A percentile compares a stretch with the other conserved stretches of the same genome.
phyloP scores from a whole-genome alignment of 345 rosid genomes.

The Streptanthus diversifolius region DNA sequence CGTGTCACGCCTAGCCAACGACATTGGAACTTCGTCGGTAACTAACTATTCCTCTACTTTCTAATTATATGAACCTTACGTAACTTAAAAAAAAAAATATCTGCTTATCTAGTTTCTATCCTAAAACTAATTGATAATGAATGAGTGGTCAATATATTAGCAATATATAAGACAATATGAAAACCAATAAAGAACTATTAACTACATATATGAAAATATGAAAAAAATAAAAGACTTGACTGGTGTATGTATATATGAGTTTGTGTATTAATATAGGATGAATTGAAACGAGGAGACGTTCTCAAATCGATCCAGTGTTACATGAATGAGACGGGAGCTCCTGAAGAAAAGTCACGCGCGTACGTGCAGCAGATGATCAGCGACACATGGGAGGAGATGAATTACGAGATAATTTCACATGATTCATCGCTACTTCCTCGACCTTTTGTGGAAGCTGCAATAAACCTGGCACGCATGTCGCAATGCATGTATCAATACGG shows the following conservation, averaged over 20 bases:
- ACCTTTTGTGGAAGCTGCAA: neutral
- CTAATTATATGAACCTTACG: neutral
- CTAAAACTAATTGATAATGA: neutral
- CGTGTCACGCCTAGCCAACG: slow-evolving; percentile 27
- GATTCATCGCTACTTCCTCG: neutral
- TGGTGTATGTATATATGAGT: neutral
- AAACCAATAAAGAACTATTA: too few species aligned
- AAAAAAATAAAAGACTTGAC: too few species aligned
- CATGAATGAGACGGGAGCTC: slow-evolving; percentile 37
- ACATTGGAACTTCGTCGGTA: slow-evolving; percentile 40
- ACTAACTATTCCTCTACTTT: neutral
- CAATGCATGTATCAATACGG: slow-evolving; percentile 39
- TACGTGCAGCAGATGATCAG: slow-evolving; percentile 27
- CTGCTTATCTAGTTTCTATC: neutral
- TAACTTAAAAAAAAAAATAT: too few species aligned
- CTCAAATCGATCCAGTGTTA: slow-evolving; percentile 25
- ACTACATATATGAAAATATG: too few species aligned
- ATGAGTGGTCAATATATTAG: neutral
- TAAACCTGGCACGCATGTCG: slow-evolving; percentile 37
- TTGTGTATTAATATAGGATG: slow-evolving; percentile 21
- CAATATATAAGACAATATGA: neutral
- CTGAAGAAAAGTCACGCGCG: slow-evolving; percentile 31
- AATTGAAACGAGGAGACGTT: slow-evolving; percentile 30
- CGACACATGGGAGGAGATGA: slow-evolving; percentile 42
- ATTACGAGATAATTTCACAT: slow-evolving; percentile 6